These are phyloP conservation scores for Silene conica DNA, from an alignment of 148 eudicot genomes.

Conservation along the genomic window DNA sequence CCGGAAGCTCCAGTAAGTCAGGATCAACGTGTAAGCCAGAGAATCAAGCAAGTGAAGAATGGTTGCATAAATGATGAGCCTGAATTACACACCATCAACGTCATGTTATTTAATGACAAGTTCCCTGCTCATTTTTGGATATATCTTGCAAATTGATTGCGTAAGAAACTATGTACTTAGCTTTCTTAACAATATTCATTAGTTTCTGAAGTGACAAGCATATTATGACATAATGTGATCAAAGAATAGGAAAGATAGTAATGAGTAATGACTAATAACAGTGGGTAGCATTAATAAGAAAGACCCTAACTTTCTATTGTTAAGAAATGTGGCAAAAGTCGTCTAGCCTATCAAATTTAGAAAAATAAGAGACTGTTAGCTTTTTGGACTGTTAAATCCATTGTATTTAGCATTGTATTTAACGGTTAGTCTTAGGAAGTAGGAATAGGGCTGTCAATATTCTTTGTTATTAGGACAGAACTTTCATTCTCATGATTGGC, in stretches of 20 bases:
- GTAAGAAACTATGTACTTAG: not conserved
- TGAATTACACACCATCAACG: conserved; percentile 34
- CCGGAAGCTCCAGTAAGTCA: conserved; percentile 96
- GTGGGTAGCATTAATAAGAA: not conserved
- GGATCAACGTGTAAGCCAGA: conserved; percentile 92
- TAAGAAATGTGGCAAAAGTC: not conserved
- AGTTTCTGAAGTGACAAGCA: not conserved
- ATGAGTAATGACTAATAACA: not conserved
- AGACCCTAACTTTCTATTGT: not conserved
- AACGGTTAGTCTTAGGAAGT: no score
- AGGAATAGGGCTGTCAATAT: no score
- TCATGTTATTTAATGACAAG: conserved; percentile 11
- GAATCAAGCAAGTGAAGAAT: conserved; percentile 75
- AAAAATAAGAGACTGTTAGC: no score
- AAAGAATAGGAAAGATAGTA: not conserved
- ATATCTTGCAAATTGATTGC: not conserved
- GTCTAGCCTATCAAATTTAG: not conserved
- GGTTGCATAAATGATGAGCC: conserved; percentile 90
- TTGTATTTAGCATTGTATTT: no score
- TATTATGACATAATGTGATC: conserved; percentile 4
- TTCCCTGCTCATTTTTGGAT: not conserved
- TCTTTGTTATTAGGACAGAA: not conserved
- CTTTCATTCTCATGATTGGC: no score
- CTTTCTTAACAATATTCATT: not conserved
- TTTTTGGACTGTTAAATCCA: no score